Percentiles rank a stretch among this genome's conserved stretches.
Conservation (phyloP, 345 rosid species). For the Mallotus nudiflorus region DNA sequence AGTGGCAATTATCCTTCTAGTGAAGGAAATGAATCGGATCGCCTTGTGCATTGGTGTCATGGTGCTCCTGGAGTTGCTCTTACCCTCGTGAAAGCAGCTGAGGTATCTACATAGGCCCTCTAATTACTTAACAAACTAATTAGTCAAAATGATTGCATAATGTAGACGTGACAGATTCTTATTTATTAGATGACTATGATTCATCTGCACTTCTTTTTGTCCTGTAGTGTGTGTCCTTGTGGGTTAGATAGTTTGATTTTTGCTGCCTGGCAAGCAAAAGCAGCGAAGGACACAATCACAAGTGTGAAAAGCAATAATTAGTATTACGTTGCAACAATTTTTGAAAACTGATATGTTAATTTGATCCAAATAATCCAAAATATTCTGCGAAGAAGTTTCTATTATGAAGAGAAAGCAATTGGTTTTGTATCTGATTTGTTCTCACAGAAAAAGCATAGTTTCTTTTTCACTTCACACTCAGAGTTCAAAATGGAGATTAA, state of each 20-base stretch:
- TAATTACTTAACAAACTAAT: not conserved
- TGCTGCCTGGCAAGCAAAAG: no score
- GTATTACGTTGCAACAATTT: no score
- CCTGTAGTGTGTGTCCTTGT: no score
- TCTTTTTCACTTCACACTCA: not conserved
- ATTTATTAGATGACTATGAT: no score
- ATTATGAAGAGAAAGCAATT: not conserved
- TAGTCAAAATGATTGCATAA: not conserved
- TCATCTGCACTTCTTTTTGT: no score
- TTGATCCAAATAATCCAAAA: not conserved
- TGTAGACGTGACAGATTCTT: not conserved
- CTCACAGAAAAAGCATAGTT: not conserved
- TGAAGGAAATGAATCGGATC: slow-evolving; percentile 38
- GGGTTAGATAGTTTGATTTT: no score
- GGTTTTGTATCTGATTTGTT: not conserved
- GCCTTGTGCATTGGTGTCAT: slow-evolving; percentile 77
- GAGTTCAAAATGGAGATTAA: not conserved
- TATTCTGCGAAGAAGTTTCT: not conserved
- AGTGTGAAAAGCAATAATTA: no score
- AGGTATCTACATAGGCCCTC: slow-evolving; percentile 37
- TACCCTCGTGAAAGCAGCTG: slow-evolving; percentile 64
- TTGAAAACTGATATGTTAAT: not conserved
- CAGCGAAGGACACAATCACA: no score
- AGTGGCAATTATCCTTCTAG: slow-evolving; percentile 71
- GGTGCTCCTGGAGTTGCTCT: slow-evolving; percentile 72